Conservation (phyloP, 257 asterid genomes). For the Knoxia roxburghii region DNA sequence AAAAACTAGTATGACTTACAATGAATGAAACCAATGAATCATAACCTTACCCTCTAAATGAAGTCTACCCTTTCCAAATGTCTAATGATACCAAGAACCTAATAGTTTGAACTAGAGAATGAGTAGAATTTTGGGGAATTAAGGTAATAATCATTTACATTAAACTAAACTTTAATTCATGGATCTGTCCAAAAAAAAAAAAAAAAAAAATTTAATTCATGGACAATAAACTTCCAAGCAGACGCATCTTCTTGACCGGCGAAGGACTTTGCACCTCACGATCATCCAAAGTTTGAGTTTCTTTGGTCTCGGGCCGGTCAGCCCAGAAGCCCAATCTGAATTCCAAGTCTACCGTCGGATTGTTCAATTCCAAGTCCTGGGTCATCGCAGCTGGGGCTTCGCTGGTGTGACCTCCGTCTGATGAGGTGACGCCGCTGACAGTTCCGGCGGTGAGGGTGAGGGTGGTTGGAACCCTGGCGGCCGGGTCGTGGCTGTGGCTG, state of each 20-base stretch:
- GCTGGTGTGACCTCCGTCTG: slow-evolving; percentile 32
- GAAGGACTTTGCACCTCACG: slow-evolving; percentile 52
- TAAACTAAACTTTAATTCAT: too few species aligned
- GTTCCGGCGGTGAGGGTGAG: neutral
- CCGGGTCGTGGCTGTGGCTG: too few species aligned
- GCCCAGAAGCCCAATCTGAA: slow-evolving; percentile 19
- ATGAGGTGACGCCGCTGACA: slow-evolving; percentile 26
- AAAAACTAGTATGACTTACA: too few species aligned
- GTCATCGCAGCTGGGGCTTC: slow-evolving; percentile 19
- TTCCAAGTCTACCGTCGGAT: slow-evolving; percentile 40
- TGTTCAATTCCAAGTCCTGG: slow-evolving; percentile 59
- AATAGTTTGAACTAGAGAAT: too few species aligned
- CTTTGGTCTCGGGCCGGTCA: slow-evolving; percentile 2
- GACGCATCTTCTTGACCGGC: slow-evolving; percentile 35
- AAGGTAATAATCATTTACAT: too few species aligned
- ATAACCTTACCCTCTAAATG: too few species aligned
- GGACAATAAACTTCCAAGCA: neutral
- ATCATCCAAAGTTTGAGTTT: slow-evolving; percentile 27
- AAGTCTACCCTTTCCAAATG: too few species aligned
- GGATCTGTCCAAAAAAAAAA: too few species aligned
- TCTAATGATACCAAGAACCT: too few species aligned
- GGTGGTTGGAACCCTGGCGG: neutral
- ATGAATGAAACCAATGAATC: too few species aligned
- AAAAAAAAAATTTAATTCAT: too few species aligned
- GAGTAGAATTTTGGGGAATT: too few species aligned